Evolutionary conservation across 169 alveolate genomes (phyloP), one percentile per base, ranked within the genome.

Genomic region (Besnoitia besnoiti): DNA sequence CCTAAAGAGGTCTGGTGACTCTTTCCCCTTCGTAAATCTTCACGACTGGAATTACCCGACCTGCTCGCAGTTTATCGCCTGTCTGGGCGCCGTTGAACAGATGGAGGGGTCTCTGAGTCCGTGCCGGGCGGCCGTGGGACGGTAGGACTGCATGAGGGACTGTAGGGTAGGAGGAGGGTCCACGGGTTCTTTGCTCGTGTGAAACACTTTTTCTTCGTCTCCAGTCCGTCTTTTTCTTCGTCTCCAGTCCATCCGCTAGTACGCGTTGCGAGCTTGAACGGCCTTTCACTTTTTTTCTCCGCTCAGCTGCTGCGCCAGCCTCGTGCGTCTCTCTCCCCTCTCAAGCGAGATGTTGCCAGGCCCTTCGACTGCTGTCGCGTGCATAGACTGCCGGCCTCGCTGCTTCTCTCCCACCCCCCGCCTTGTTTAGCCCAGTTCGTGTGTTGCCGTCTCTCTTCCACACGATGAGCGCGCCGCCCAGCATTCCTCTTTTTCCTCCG

Each of bases 401-500:
- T 7, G 44, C 82, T 30, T 73, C 39, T 12, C 7, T 27, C 79
- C 82, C 30, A n/a, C 47, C 24, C 1, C 1, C 7, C 3, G 67
- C 67, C 5, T 19, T 5, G n/a, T n/a, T 55, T n/a, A n/a, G n/a
- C n/a, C n/a, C n/a, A n/a, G n/a, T n/a, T n/a, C n/a, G n/a, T n/a
- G n/a, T n/a, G n/a, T n/a, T 3, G 33, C 27, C n/a, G 67, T 55
- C 33, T 8, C 5, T 55, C 33, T 35, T 1, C 82, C 12, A 30
- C 39, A 77, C 27, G 40, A 77, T 77, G 87, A 37, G 55, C 55
- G 87, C 40, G 40, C 49, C 61, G 8, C 59, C 59, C 4, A 42
- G 87, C 8, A 42, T 77, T 37, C 87, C 87, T 39, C 59, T 77
- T 37, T 77, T 77, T 39, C 87, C 87, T 10, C 87, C 87, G 10